Percentiles rank a stretch among this genome's conserved stretches.
Conservation (phyloP, 345 rosid species). For the Toxicodendron radicans region DNA sequence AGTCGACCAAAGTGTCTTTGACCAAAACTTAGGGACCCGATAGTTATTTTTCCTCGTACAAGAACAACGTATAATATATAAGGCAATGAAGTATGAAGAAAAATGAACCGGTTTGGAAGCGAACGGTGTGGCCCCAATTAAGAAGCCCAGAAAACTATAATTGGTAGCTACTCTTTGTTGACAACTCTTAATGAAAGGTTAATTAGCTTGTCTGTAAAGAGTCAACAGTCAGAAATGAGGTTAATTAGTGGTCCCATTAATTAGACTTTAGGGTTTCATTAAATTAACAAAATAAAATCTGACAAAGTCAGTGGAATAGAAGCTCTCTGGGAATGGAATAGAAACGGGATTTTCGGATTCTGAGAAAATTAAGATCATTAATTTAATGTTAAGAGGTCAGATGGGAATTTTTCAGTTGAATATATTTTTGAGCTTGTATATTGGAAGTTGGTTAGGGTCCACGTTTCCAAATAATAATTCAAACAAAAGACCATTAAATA, state of each 20-base stretch:
- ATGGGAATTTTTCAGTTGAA: conserved; percentile 24
- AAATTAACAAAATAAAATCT: conserved; percentile 26
- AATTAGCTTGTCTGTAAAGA: background rate
- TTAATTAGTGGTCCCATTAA: conserved; percentile 22
- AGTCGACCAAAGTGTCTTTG: no score
- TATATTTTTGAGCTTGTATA: conserved; percentile 35
- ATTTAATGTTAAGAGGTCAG: conserved; percentile 29
- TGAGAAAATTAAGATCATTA: conserved; percentile 33
- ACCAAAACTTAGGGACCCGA: no score
- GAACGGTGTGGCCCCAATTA: background rate
- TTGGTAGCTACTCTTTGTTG: background rate
- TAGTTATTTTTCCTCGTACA: no score
- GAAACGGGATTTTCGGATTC: conserved; percentile 69
- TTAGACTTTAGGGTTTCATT: conserved; percentile 11
- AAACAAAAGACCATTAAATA: conserved; percentile 25
- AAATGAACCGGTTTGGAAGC: no score
- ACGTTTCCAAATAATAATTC: conserved; percentile 32
- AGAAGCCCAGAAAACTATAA: background rate
- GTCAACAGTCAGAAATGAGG: conserved; percentile 3
- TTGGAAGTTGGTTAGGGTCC: conserved; percentile 56
- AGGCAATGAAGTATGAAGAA: no score
- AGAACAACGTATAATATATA: no score
- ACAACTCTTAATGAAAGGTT: conserved; percentile 10
- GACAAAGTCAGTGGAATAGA: conserved; percentile 93
- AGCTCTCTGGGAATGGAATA: conserved; percentile 95